Evolutionary conservation across 1,284 basidiomycete genomes (phyloP).

Genomic region (Rhizopogon parksii): DNA sequence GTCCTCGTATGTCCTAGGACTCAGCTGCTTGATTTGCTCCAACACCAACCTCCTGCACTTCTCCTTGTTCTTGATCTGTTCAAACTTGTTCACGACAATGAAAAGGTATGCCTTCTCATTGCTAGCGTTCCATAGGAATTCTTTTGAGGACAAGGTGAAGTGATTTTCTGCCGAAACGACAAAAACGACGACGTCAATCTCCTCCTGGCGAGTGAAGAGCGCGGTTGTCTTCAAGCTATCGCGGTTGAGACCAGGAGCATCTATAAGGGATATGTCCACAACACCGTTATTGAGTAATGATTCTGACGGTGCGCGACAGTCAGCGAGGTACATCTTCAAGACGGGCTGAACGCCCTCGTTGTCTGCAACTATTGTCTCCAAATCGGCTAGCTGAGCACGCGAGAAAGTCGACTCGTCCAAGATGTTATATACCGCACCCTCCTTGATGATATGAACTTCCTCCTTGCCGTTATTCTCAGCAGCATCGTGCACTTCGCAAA

Average conservation of each 20-base stretch:
- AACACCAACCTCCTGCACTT: conserved; percentile 87
- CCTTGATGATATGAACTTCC: conserved; percentile 76
- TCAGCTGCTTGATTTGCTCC: conserved; percentile 92
- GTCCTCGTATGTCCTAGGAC: conserved; percentile 88
- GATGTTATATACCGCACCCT: conserved; percentile 65
- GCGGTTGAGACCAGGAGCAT: conserved; percentile 95
- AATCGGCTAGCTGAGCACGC: conserved; percentile 58
- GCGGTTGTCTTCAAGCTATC: conserved; percentile 96
- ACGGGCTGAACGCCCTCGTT: conserved; percentile 68
- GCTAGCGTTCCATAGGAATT: conserved; percentile 90
- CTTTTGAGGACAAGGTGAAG: conserved; percentile 93
- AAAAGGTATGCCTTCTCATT: conserved; percentile 98
- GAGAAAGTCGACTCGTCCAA: conserved; percentile 74
- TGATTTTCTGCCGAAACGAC: conserved; percentile 98
- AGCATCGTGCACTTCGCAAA: conserved; percentile 96
- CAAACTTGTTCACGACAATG: conserved; percentile 98
- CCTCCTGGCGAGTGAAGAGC: conserved; percentile 92
- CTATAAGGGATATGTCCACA: conserved; percentile 97
- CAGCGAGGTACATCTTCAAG: conserved; percentile 81
- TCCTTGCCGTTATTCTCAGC: conserved; percentile 75
- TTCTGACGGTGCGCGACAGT: conserved; percentile 64
- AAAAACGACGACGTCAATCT: conserved; percentile 98
- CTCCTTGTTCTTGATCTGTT: conserved; percentile 92
- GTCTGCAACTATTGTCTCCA: conserved; percentile 79
- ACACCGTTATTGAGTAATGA: conserved; percentile 94